Evolutionary conservation across 257 asterid species (phyloP), one percentile per base, ranked within the genome.

Genomic region (Datura wrightii): DNA sequence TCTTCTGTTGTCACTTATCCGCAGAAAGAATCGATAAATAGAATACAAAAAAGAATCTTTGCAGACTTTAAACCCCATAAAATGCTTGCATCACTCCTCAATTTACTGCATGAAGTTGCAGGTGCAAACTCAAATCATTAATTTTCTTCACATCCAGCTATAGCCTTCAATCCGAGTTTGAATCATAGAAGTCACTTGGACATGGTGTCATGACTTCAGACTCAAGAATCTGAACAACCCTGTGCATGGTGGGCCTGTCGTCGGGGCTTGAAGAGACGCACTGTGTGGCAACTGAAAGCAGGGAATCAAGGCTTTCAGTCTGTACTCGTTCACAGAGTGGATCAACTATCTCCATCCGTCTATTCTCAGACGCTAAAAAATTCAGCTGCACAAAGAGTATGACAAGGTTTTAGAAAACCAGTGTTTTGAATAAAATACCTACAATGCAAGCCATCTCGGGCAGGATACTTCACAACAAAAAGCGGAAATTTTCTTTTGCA

Each of bases 161-260:
- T 63, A 52, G 79, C 85, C 86, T 87, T 94, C 90, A 94, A 76
- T 94, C 98, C 5, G 98, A 94, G 90, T 85, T 88, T 2, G 98
- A 95, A 81, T 96, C 99, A 10, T 94, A 94, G 91, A 96, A 93
- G 85, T 93, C 99, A 78, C 99, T 94, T 5, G 98, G 98, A 86
- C 97, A 94, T 10, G 99, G 98, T 39, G 97, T 96, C 85, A 89
- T 93, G 76, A 94, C 94, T 91, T 94, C 97, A 4, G 99, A 92
- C 92, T 96, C 99, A 18, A 96, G 96, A 78, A 90, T 90, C 88
- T 96, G 99, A 84, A 93, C 97, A 24, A 95, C 97, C 83, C 97
- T 87, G 87, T 94, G 98, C 93, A 94, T 96, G 55, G 99, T 92
- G 85, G 98, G 99, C 85, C 99, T 95, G 78, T 96, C 98, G 83